A percentile compares a stretch with the other conserved stretches of the same genome.
These are phyloP conservation scores for Claviceps arundinis DNA, from an alignment of 2,329 filamentous ascomycete species.

Conservation along the genomic window DNA sequence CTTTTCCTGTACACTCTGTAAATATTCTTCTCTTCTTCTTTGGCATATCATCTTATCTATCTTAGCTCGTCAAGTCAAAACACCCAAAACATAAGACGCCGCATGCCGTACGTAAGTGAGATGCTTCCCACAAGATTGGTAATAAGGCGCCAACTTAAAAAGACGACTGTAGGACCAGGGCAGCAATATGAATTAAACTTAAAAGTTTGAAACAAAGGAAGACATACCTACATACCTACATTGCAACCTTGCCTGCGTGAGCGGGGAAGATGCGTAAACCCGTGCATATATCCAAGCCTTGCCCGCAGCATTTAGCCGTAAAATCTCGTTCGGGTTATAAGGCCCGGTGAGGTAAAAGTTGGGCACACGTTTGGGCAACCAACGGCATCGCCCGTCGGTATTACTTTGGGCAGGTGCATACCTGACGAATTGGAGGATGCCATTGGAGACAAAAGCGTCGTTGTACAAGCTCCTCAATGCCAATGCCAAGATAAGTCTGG, in stretches of 20 bases:
- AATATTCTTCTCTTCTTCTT: neutral
- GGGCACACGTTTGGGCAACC: neutral
- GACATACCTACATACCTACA: too few species aligned
- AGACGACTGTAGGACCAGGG: neutral
- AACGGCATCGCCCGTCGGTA: neutral
- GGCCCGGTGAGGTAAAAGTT: neutral
- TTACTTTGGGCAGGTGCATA: neutral
- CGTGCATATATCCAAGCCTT: slow-evolving; percentile 1
- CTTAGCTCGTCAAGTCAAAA: neutral
- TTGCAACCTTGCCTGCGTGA: neutral
- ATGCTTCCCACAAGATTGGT: neutral
- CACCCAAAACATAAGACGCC: neutral
- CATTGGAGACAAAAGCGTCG: neutral
- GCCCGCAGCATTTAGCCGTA: neutral
- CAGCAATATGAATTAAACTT: neutral
- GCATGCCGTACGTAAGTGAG: neutral
- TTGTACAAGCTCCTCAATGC: neutral
- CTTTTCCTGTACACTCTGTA: neutral
- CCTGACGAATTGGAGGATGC: neutral
- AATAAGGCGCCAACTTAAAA: neutral
- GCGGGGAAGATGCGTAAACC: neutral
- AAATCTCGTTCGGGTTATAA: neutral
- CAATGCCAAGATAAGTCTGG: neutral
- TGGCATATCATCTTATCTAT: neutral
- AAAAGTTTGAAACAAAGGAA: too few species aligned